phyloP scores from a whole-genome alignment of 768 basidiomycete genomes.

The Boletus insuetus region DNA sequence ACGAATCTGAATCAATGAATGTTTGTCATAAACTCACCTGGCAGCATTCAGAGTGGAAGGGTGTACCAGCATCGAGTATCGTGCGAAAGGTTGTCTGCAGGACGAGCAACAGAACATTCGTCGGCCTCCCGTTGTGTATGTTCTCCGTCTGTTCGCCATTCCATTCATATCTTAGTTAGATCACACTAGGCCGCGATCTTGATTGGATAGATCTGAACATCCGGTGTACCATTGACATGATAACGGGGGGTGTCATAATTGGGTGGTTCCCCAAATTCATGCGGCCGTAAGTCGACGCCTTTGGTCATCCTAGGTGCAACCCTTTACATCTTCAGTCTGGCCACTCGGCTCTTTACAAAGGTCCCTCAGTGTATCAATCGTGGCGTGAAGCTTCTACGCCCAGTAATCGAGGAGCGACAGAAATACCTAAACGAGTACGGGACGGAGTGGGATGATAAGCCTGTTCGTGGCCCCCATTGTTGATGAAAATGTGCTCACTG shows the following conservation, averaged over 20 bases:
- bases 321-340: background rate
- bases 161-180: background rate
- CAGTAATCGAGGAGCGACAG: too few relatives aligned
- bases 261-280: background rate
- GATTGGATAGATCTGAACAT: conserved; percentile 35
- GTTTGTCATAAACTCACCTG: background rate
- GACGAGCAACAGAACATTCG: background rate
- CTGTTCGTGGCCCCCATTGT: too few relatives aligned
- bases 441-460: too few relatives aligned
- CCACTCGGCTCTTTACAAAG: background rate
- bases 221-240: conserved; percentile 30
- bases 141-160: background rate
- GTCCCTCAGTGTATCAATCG: too few relatives aligned
- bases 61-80: background rate
- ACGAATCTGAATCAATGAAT: background rate
- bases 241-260: background rate
- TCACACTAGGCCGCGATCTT: conserved; percentile 35
- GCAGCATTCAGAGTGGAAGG: background rate
- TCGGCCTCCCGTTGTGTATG: conserved; percentile 32
- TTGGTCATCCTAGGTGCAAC: background rate
- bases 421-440: too few relatives aligned
- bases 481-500: too few relatives aligned
- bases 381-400: too few relatives aligned
- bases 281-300: background rate
- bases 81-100: background rate